Conservation (phyloP, 2,329 filamentous ascomycete genomes). For the Phaeomoniella chlamydospora region DNA sequence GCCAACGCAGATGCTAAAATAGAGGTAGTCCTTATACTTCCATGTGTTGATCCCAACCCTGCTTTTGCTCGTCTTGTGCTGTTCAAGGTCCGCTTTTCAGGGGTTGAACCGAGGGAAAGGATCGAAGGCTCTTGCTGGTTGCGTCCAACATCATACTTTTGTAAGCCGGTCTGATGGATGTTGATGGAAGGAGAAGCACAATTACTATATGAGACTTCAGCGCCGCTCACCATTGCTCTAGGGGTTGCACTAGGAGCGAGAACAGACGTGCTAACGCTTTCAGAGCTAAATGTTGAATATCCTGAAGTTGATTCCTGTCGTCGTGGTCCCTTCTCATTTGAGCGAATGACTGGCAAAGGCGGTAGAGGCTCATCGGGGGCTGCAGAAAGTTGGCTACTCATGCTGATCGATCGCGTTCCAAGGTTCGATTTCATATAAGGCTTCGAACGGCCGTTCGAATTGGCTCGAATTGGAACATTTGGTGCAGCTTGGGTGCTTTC, state of each 20-base stretch:
- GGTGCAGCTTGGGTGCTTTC: background rate
- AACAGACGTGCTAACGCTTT: conserved; percentile 23
- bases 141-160: background rate
- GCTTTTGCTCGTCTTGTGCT: background rate
- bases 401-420: conserved; percentile 11
- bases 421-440: conserved; percentile 5
- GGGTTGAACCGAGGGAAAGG: background rate
- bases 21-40: background rate
- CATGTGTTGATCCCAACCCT: background rate
- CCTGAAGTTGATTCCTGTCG: conserved; percentile 19
- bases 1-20: conserved; percentile 6
- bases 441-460: conserved; percentile 5
- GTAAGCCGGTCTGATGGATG: background rate
- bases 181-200: conserved; percentile 11
- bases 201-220: conserved; percentile 17
- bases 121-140: background rate
- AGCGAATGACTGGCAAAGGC: conserved; percentile 17
- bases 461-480: conserved; percentile 1
- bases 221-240: conserved; percentile 13
- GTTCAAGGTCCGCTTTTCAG: background rate
- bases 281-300: conserved; percentile 20
- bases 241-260: conserved; percentile 7
- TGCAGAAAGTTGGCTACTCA: conserved; percentile 16
- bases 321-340: conserved; percentile 17
- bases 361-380: conserved; percentile 21